Evolutionary conservation across 495 filamentous ascomycete species (phyloP).

Genomic region (Penicillium nucicola): DNA sequence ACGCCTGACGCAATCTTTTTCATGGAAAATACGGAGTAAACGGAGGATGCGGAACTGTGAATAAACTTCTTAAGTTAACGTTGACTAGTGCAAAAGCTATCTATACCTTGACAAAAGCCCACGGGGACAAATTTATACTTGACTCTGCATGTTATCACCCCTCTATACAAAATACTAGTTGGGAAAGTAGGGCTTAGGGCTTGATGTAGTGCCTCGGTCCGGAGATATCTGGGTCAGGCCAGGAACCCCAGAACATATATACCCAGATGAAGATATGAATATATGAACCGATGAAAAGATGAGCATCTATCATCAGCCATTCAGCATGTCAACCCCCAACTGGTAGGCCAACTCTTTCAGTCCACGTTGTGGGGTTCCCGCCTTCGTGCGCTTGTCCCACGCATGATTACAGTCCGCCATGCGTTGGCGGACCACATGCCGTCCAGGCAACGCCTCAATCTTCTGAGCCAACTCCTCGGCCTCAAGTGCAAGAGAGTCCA

Average conservation of each 20-base stretch:
- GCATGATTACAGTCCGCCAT: constrained; percentile 43
- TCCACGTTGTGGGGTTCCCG: constrained; percentile 21
- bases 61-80: too few species aligned
- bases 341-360: constrained; percentile 36
- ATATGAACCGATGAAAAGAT: too few species aligned
- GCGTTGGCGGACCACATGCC: constrained; percentile 35
- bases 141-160: not conserved
- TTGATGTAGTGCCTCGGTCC: constrained; percentile 1
- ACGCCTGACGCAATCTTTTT: too few species aligned
- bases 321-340: constrained; percentile 33
- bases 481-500: constrained; percentile 40
- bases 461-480: constrained; percentile 37
- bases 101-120: too few species aligned
- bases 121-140: too few species aligned
- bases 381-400: constrained; percentile 32
- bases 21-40: too few species aligned
- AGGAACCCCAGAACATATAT: too few species aligned
- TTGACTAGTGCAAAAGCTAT: too few species aligned
- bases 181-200: constrained; percentile 26
- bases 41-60: too few species aligned
- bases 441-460: constrained; percentile 23
- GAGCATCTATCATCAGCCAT: constrained; percentile 5
- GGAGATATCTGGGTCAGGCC: constrained; percentile 11
- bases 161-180: not conserved
- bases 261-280: too few species aligned